A percentile compares a stretch with the other conserved stretches of the same genome.
Conservation (phyloP, 202 grass and related monocot species). For the Schoenoplectus tabernaemontani region DNA sequence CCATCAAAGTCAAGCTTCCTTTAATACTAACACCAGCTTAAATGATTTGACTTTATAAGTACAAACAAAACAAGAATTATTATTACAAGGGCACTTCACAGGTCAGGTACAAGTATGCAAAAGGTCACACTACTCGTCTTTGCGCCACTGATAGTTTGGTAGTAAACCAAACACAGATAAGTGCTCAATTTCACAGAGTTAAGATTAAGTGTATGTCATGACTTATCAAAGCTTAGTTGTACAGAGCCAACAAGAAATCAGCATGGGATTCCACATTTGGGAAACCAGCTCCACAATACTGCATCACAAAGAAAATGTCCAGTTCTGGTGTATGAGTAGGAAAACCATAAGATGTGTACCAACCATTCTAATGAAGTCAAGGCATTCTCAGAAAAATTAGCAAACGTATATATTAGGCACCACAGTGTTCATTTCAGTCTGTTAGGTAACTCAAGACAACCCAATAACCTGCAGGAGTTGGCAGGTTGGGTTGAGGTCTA, state of each 20-base stretch:
- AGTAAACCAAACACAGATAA: neutral
- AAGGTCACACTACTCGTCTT: neutral
- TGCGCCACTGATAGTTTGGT: too few relatives aligned
- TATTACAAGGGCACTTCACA: neutral
- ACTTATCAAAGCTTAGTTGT: too few relatives aligned
- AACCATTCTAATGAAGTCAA: neutral
- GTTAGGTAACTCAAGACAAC: neutral
- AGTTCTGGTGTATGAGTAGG: neutral
- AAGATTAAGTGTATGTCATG: neutral
- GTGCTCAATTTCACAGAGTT: neutral
- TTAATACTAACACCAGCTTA: too few relatives aligned
- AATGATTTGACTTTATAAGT: too few relatives aligned
- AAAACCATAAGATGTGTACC: neutral
- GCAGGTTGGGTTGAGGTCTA: neutral
- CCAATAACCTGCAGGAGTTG: neutral
- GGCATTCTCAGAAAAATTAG: neutral
- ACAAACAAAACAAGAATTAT: neutral
- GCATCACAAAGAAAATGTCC: neutral
- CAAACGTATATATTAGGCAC: neutral
- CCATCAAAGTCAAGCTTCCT: slow-evolving; percentile 1
- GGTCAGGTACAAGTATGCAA: neutral
- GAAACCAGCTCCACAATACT: neutral
- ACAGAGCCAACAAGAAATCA: neutral
- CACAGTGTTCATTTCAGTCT: neutral
- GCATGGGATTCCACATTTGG: neutral